Evolutionary conservation across 441 rosid genomes (phyloP).

Genomic region (Brassica hybrid): DNA sequence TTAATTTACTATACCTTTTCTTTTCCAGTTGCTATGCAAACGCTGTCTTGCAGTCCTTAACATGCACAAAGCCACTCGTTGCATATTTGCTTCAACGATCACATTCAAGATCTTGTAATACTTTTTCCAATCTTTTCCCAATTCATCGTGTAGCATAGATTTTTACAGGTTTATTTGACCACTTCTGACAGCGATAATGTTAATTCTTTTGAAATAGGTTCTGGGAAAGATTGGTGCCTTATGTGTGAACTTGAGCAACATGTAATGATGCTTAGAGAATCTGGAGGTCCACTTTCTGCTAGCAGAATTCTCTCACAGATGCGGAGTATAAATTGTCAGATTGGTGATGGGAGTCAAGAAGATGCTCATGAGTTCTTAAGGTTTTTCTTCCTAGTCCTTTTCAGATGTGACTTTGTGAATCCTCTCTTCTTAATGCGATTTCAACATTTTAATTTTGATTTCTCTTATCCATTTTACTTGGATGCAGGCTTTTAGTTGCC

Average conservation of each 20-base stretch:
- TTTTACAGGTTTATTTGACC: slow-evolving; percentile 11
- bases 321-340: slow-evolving; percentile 67
- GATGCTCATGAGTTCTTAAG: slow-evolving; percentile 95
- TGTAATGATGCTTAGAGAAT: slow-evolving; percentile 70
- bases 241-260: slow-evolving; percentile 92
- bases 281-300: slow-evolving; percentile 73
- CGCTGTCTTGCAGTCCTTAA: slow-evolving; percentile 86
- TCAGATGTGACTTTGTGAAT: no score
- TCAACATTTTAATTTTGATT: background rate
- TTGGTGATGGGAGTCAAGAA: slow-evolving; percentile 90
- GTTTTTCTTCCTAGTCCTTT: slow-evolving; percentile 36
- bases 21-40: slow-evolving; percentile 87
- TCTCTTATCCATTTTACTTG: slow-evolving; percentile 12
- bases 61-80: slow-evolving; percentile 81
- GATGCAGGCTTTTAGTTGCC: slow-evolving; percentile 68
- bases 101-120: slow-evolving; percentile 82
- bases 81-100: slow-evolving; percentile 71
- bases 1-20: slow-evolving; percentile 8
- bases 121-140: slow-evolving; percentile 30
- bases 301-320: slow-evolving; percentile 71
- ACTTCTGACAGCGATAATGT: slow-evolving; percentile 20
- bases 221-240: slow-evolving; percentile 77
- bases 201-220: slow-evolving; percentile 52
- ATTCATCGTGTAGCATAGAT: no score
- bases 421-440: slow-evolving; percentile 28